phyloP scores from a whole-genome alignment of 2,329 filamentous ascomycete species.

The Colletotrichum sp. region DNA sequence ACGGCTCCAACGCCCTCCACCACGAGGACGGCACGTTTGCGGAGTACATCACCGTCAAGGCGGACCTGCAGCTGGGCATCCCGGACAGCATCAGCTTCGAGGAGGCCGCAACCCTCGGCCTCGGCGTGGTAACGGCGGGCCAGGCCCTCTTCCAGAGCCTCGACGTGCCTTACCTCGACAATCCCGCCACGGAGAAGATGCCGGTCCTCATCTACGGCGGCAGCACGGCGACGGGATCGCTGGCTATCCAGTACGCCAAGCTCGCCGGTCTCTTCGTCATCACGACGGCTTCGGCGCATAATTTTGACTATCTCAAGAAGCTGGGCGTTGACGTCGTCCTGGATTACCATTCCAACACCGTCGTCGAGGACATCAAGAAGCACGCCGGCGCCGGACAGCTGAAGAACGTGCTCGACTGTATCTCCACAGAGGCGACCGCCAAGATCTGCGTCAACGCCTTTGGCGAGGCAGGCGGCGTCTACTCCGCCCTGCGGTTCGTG shows the following conservation, averaged over 20 bases:
- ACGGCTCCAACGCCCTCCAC: slow-evolving; percentile 31
- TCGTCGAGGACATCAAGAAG: slow-evolving; percentile 25
- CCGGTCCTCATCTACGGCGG: slow-evolving; percentile 46
- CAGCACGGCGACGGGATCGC: slow-evolving; percentile 61
- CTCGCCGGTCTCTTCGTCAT: slow-evolving; percentile 43
- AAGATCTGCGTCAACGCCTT: slow-evolving; percentile 34
- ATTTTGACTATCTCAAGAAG: slow-evolving; percentile 41
- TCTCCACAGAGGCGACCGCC: slow-evolving; percentile 26
- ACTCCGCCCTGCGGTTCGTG: slow-evolving; percentile 39
- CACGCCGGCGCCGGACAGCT: slow-evolving; percentile 26
- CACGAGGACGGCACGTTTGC: slow-evolving; percentile 45
- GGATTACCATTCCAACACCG: slow-evolving; percentile 43
- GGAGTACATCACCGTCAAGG: slow-evolving; percentile 41
- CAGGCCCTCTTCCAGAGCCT: slow-evolving; percentile 53
- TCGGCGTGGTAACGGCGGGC: slow-evolving; percentile 45
- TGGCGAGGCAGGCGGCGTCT: slow-evolving; percentile 29
- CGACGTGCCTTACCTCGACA: slow-evolving; percentile 47
- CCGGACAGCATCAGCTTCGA: slow-evolving; percentile 48
- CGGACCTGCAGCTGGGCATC: slow-evolving; percentile 43
- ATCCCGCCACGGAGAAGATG: not conserved
- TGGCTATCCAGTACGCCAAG: slow-evolving; percentile 50
- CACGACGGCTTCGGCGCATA: slow-evolving; percentile 41
- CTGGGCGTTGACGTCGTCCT: slow-evolving; percentile 51
- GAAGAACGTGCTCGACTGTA: slow-evolving; percentile 40
- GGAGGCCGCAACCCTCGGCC: slow-evolving; percentile 49